phyloP scores from a whole-genome alignment of 169 alveolate species.

The Plasmodium yoelii region DNA sequence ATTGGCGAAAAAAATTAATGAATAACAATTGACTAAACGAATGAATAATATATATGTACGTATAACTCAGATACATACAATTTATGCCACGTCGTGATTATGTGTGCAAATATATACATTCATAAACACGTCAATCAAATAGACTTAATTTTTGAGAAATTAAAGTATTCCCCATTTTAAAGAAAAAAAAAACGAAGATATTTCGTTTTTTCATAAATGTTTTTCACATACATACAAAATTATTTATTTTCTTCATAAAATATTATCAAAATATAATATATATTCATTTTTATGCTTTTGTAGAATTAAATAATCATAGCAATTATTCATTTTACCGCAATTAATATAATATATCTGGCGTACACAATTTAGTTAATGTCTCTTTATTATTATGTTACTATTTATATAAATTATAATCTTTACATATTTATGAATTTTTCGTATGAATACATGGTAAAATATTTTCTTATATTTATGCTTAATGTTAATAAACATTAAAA shows the following conservation, averaged over 20 bases:
- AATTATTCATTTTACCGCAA: background rate
- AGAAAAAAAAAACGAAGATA: background rate
- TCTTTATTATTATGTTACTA: conserved; percentile 22
- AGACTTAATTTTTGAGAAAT: background rate
- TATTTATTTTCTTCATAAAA: background rate
- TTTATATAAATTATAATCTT: conserved; percentile 4
- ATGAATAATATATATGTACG: no score
- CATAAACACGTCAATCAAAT: background rate
- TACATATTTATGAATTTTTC: background rate
- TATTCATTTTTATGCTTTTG: conserved; percentile 2
- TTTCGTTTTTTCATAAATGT: background rate
- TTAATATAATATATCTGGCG: no score
- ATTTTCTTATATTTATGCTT: background rate
- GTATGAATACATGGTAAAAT: background rate
- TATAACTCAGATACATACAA: no score
- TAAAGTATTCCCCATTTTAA: background rate
- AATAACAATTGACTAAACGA: no score
- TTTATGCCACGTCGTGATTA: background rate
- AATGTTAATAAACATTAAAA: background rate
- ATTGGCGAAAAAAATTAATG: background rate
- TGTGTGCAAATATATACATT: background rate
- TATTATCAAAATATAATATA: background rate
- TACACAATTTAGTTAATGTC: conserved; percentile 19
- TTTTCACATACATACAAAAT: background rate
- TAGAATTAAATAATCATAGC: conserved; percentile 7